Evolutionary conservation across 306 rosid species (phyloP), one percentile per base, ranked within the genome.

Genomic region (Cyclanthera cordifolia): DNA sequence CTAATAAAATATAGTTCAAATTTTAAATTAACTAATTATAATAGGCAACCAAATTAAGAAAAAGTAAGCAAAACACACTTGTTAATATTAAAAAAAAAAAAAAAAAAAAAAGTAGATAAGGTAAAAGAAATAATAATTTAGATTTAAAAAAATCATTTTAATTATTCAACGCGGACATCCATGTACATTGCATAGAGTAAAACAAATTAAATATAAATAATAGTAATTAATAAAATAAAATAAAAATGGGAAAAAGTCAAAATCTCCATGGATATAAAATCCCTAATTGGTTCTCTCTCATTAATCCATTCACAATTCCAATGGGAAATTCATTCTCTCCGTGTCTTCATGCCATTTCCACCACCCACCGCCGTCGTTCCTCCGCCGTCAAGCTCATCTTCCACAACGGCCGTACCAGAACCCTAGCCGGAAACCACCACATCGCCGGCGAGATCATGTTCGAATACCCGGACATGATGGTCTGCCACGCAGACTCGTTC

Each of bases 371-470:
- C 65, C 74, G 20, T 48, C 5, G 37, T 5, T 53, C 52, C 5
- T 55, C 75, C 3, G 45, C 51, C 0, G 85, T 84, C 51, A 93
- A 84, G 25, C 74, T 93, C 0, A 65, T 93, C 25, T 89, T 87
- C 13, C 72, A 80, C 78, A 80, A 85, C 56, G 94, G 96, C 7
- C 73, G 73, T 10, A 43, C 88, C 4, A 80, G 85, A 72, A 20
- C 79, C 23, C 70, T 89, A 0, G 68, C 46, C 2, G 86, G 91
- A 0, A 70, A 66, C 9, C 89, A 72, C 12, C 90, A 86, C 77
- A 30, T 84, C 17, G 98, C 96, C 5, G 94, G 98, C 0, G 96
- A 89, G 75, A 84, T 93, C 77, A 86, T 87, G 98, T 79, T 87
- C 25, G 95, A 93, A 75, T 86, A 80, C 47, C 98, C 98, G 0